Evolutionary conservation across 2,329 filamentous ascomycete species (phyloP), one percentile per base, ranked within the genome.

Genomic region (Cladophialophora exuberans): DNA sequence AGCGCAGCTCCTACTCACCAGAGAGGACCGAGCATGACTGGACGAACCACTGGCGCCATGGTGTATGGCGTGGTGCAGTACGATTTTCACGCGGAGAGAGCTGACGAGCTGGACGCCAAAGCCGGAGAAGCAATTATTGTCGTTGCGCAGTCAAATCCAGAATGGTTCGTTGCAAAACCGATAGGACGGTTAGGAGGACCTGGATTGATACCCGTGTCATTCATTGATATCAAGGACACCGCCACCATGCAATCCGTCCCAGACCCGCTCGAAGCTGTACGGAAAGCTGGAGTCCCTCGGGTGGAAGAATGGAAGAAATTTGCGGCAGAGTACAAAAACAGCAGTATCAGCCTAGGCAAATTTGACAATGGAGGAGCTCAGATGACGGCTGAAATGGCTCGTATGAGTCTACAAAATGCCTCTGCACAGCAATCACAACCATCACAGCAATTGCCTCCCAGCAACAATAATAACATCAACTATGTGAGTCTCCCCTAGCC

Each of bases 301-400:
- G 94, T 99, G 3, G 94, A 99, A 69, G 94, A 99, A 67, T 99
- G 94, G 94, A 99, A 99, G 79, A 96, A 95, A 76, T 97, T 97
- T 90, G 92, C 94, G 0, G 93, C 93, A 52, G 93, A 97, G 62
- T 99, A 99, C 76, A 99, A 99, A 79, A 97, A 97, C 71, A 96
- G 92, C 71, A 97, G 94, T 74, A 97, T 99, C 69, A 93, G 92
- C 0, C 78, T 99, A 36, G 94, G 94, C 63, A 96, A 93, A 73
- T 93, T 95, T 64, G 90, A 93, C 53, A 70, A 68, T 61, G 58
- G 61, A 20, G 60, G 66, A 44, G 76, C 81, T 63, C 80, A 82
- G 62, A 76, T 93, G 65, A 87, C 87, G 55, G 82, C 87, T 62
- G 81, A 83, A 49, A 86, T 90, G 82, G 85, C 91, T 65, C 83